phyloP scores from a whole-genome alignment of 176 grass and related monocot species.

The Luzula sylvatica region DNA sequence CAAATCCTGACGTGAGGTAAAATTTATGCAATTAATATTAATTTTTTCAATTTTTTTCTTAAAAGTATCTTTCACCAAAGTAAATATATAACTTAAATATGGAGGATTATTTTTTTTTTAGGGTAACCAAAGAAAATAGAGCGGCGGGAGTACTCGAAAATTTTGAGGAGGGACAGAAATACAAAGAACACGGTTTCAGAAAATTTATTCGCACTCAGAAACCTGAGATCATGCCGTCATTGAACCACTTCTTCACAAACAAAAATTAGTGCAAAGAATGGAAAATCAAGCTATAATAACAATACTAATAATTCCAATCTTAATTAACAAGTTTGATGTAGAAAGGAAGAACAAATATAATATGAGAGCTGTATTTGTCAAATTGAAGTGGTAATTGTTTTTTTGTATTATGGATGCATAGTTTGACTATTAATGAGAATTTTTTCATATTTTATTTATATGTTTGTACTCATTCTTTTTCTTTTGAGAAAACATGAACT shows the following conservation, averaged over 20 bases:
- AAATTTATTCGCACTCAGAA: slow-evolving; percentile 33
- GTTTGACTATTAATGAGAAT: slow-evolving; percentile 1
- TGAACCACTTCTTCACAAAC: slow-evolving; percentile 48
- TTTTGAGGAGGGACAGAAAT: slow-evolving; percentile 37
- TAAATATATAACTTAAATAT: no score
- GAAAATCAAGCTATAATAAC: no score
- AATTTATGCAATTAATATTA: slow-evolving; percentile 1
- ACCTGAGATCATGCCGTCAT: slow-evolving; percentile 38
- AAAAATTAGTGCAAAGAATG: background rate
- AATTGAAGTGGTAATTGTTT: slow-evolving; percentile 20
- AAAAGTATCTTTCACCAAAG: no score
- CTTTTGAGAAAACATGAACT: no score
- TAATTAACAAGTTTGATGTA: no score
- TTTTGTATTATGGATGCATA: slow-evolving; percentile 16
- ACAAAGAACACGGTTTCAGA: slow-evolving; percentile 39
- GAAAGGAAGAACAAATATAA: background rate
- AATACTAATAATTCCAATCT: no score
- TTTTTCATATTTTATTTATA: background rate
- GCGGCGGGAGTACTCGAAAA: slow-evolving; percentile 46
- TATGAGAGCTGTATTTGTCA: slow-evolving; percentile 1
- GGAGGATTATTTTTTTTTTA: background rate
- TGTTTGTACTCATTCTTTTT: no score
- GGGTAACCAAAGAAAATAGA: slow-evolving; percentile 56
- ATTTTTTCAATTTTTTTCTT: background rate
- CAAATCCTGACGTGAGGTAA: slow-evolving; percentile 53